These are phyloP conservation scores for Kluyveromyces nonfermentans DNA, from an alignment of 805 yeast species.

Conservation along the genomic window DNA sequence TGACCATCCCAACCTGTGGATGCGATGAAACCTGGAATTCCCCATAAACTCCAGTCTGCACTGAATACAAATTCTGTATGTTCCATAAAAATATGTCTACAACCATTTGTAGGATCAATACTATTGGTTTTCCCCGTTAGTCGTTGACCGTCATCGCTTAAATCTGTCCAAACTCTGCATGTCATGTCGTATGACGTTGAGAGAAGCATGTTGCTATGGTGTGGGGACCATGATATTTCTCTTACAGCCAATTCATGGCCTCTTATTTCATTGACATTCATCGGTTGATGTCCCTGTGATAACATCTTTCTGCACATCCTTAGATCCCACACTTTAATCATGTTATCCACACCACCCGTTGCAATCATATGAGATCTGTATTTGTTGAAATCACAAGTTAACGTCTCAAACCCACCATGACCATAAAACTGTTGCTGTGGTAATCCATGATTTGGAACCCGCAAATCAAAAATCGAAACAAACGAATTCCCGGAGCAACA, in stretches of 20 bases:
- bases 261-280: conserved; percentile 66
- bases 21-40: conserved; percentile 90
- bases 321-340: conserved; percentile 79
- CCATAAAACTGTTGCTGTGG: conserved; percentile 50
- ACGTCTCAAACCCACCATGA: conserved; percentile 72
- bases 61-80: conserved; percentile 90
- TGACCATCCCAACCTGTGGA: conserved; percentile 96
- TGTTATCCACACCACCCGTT: conserved; percentile 86
- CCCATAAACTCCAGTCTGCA: conserved; percentile 95
- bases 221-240: conserved; percentile 84
- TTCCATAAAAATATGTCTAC: conserved; percentile 46
- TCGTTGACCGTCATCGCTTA: conserved; percentile 47
- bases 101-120: conserved; percentile 40
- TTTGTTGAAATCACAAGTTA: conserved; percentile 85
- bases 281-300: conserved; percentile 35
- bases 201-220: conserved; percentile 56
- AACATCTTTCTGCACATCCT: conserved; percentile 48
- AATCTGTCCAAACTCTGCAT: conserved; percentile 75
- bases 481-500: conserved; percentile 67
- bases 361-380: conserved; percentile 73
- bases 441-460: conserved; percentile 50
- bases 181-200: conserved; percentile 91
- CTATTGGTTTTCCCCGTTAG: conserved; percentile 37
- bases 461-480: conserved; percentile 72
- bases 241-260: conserved; percentile 91